phyloP scores from a whole-genome alignment of 1,139 yeast species.

The Tardiomyces depauwii region DNA sequence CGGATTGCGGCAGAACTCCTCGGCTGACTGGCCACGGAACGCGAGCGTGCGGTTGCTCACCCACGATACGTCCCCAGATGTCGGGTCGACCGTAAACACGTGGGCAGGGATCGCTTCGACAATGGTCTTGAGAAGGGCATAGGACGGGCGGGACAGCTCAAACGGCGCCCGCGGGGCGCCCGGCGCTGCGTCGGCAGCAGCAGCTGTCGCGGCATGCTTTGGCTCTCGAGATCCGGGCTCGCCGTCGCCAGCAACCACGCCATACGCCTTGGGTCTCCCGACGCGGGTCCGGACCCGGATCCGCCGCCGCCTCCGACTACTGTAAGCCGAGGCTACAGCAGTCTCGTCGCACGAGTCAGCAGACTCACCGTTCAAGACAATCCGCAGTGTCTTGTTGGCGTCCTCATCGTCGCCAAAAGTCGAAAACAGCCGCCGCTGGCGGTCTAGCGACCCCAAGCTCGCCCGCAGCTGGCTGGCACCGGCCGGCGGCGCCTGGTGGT shows the following conservation, averaged over 20 bases:
- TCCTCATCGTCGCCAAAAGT: background rate
- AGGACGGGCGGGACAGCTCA: background rate
- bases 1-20: constrained; percentile 19
- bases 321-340: too few relatives aligned
- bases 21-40: constrained; percentile 23
- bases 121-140: constrained; percentile 18
- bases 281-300: too few relatives aligned
- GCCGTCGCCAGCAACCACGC: too few relatives aligned
- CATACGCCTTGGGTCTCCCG: too few relatives aligned
- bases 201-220: too few relatives aligned
- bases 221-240: too few relatives aligned
- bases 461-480: background rate
- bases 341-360: background rate
- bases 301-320: too few relatives aligned
- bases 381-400: background rate
- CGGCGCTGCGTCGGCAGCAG: too few relatives aligned
- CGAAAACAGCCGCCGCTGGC: background rate
- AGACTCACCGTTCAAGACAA: background rate
- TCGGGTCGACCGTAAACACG: constrained; percentile 24
- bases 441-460: background rate
- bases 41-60: constrained; percentile 25
- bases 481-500: background rate
- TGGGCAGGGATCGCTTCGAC: constrained; percentile 28
- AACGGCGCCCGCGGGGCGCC: background rate
- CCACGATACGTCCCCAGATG: constrained; percentile 24